Conservation (phyloP, 2,329 filamentous ascomycete genomes). For the Trichophyton simii region DNA sequence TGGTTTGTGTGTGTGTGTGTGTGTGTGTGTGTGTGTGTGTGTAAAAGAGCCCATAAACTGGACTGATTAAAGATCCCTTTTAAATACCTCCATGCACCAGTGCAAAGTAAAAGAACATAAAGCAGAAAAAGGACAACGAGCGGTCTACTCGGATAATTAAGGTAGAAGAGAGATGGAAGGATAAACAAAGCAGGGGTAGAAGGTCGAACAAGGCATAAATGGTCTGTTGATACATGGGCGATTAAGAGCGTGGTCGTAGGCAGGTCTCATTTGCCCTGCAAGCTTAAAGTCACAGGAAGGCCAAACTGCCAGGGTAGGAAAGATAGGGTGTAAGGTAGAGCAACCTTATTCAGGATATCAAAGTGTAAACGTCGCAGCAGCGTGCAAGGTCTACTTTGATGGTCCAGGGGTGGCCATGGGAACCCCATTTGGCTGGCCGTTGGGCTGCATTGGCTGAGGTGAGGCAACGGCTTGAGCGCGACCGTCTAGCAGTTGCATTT, state of each 20-base stretch:
- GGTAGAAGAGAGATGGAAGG: not conserved
- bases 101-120: not conserved
- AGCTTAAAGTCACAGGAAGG: not conserved
- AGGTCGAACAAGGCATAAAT: not conserved
- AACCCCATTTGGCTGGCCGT: not conserved
- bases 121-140: not conserved
- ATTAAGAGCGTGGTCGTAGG: not conserved
- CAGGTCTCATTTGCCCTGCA: not conserved
- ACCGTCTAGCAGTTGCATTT: constrained; percentile 25
- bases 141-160: not conserved
- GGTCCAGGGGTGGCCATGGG: constrained; percentile 3
- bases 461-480: constrained; percentile 23
- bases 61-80: not conserved
- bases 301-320: not conserved
- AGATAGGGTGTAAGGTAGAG: not conserved
- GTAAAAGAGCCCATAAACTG: not conserved
- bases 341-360: not conserved
- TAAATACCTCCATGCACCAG: not conserved
- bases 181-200: not conserved
- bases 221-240: not conserved
- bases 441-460: constrained; percentile 21
- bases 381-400: not conserved
- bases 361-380: not conserved
- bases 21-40: not conserved
- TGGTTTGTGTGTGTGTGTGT: not conserved